A percentile compares a stretch with the other conserved stretches of the same genome.
Evolutionary conservation across 495 filamentous ascomycete species (phyloP).

Genomic region (Astrothelium macrocarpum): DNA sequence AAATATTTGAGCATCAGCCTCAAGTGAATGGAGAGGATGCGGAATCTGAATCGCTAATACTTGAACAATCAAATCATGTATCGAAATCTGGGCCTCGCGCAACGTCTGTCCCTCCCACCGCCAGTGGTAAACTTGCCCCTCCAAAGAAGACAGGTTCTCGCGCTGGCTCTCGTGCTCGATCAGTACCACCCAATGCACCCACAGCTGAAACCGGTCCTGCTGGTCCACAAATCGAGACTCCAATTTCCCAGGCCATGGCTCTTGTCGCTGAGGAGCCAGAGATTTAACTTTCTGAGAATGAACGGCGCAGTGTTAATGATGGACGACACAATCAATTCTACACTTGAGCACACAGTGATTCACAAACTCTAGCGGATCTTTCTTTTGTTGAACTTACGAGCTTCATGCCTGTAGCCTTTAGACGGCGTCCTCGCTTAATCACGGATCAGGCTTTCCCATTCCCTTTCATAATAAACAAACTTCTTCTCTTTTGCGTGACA

Average conservation of each 20-base stretch:
- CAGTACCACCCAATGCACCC: not conserved
- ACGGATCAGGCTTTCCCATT: too few relatives aligned
- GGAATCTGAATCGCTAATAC: not conserved
- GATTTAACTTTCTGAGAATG: not conserved
- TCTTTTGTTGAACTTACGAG: not conserved
- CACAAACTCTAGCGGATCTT: not conserved
- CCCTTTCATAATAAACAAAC: too few relatives aligned
- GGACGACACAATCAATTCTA: not conserved
- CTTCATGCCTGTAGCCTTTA: not conserved
- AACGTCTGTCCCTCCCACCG: not conserved
- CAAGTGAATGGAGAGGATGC: not conserved
- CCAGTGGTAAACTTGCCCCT: not conserved
- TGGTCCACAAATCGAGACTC: not conserved
- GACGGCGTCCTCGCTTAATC: too few relatives aligned
- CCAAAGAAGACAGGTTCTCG: not conserved
- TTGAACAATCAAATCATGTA: not conserved
- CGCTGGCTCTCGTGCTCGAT: slow-evolving; percentile 1
- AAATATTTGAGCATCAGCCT: not conserved
- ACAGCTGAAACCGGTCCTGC: not conserved
- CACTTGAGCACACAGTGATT: not conserved
- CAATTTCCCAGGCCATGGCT: not conserved
- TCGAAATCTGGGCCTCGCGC: not conserved
- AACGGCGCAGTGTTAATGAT: not conserved
- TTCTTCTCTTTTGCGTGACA: too few relatives aligned
- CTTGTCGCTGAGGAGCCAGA: not conserved